Percentiles rank a stretch among this genome's conserved stretches.
Conservation (phyloP, 208 protist genomes). For the Acanthamoeba divionensis region DNA sequence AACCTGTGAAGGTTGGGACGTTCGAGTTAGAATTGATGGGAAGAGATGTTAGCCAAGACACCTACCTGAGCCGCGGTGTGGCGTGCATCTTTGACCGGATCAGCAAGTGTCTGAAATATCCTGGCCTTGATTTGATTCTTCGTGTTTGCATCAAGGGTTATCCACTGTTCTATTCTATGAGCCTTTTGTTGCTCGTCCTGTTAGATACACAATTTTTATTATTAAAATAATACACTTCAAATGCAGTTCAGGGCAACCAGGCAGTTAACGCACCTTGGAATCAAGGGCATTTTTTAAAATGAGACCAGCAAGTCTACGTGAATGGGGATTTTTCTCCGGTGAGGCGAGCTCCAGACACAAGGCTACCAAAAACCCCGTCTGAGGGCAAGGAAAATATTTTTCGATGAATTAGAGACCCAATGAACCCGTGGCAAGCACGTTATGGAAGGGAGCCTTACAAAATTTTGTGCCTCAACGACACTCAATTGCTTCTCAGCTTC, state of each 20-base stretch:
- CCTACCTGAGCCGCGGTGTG: conserved; percentile 89
- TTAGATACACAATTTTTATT: conserved; percentile 25
- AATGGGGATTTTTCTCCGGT: conserved; percentile 83
- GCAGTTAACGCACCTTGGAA: conserved; percentile 80
- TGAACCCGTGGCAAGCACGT: neutral
- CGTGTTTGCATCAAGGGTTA: conserved; percentile 15
- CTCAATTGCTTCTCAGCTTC: conserved; percentile 25
- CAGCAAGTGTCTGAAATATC: conserved; percentile 81
- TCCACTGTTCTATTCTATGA: conserved; percentile 55
- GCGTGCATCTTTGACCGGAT: conserved; percentile 84
- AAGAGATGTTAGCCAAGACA: too few species aligned
- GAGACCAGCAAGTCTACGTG: conserved; percentile 89
- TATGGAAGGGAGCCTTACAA: neutral
- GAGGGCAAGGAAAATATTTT: neutral
- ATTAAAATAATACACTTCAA: neutral
- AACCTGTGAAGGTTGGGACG: neutral
- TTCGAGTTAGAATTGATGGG: neutral
- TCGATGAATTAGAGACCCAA: neutral
- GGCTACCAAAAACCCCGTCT: conserved; percentile 83
- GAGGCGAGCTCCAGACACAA: conserved; percentile 89
- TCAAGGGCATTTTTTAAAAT: conserved; percentile 93
- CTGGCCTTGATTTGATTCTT: conserved; percentile 61
- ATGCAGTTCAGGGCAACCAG: neutral
- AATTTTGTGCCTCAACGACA: conserved; percentile 13
- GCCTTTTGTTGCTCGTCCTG: conserved; percentile 80